phyloP scores from a whole-genome alignment of 257 asterid genomes.

The Solanum tacnaense region DNA sequence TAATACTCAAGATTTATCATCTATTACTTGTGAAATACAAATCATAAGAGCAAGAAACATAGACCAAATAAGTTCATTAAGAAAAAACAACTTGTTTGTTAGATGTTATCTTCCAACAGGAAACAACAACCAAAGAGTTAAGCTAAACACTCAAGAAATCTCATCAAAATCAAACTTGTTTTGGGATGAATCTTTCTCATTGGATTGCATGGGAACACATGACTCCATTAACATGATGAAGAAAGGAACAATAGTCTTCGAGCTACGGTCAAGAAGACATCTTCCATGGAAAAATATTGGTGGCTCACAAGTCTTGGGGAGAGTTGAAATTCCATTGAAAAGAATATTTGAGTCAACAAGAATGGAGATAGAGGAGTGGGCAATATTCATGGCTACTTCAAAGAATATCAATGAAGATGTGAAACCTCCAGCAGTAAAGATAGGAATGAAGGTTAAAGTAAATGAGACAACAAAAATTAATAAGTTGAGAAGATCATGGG shows the following conservation, averaged over 20 bases:
- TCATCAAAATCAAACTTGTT: constrained; percentile 26
- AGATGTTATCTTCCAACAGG: constrained; percentile 53
- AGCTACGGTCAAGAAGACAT: constrained; percentile 36
- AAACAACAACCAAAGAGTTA: constrained; percentile 26
- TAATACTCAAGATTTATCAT: constrained; percentile 6
- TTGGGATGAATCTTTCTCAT: constrained; percentile 28
- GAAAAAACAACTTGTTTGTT: constrained; percentile 25
- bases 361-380: constrained; percentile 44
- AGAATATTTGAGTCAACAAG: constrained; percentile 12
- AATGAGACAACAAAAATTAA: not conserved
- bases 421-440: constrained; percentile 37
- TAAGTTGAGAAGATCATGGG: not conserved
- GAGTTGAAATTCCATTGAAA: constrained; percentile 46
- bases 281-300: constrained; percentile 16
- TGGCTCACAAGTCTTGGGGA: constrained; percentile 43
- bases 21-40: constrained; percentile 20
- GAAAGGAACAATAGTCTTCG: constrained; percentile 30
- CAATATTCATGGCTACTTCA: constrained; percentile 13
- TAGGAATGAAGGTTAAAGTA: constrained; percentile 28
- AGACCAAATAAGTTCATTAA: constrained; percentile 4
- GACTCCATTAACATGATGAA: constrained; percentile 22
- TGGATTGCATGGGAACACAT: constrained; percentile 15
- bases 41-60: constrained; percentile 38
- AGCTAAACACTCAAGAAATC: constrained; percentile 34
- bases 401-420: constrained; percentile 10